These are phyloP conservation scores for Lentinula detonsa DNA, from an alignment of 768 basidiomycete species.

Conservation along the genomic window DNA sequence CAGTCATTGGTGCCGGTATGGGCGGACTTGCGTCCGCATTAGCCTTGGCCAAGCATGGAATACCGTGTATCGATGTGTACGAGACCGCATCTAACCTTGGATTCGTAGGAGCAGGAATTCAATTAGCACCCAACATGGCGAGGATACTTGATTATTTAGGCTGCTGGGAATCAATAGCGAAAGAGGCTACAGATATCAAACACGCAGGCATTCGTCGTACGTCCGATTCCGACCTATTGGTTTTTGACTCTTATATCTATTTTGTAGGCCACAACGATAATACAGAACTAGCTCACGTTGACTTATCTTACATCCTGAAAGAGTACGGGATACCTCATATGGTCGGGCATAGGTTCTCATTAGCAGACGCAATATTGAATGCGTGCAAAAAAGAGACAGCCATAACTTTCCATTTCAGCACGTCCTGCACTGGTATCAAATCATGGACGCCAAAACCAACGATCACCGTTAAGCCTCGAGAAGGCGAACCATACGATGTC, in stretches of 20 bases:
- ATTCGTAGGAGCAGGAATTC: slow-evolving; percentile 31
- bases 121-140: slow-evolving; percentile 28
- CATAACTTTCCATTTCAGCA: slow-evolving; percentile 21
- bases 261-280: slow-evolving; percentile 15
- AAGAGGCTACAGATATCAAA: slow-evolving; percentile 21
- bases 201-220: slow-evolving; percentile 21
- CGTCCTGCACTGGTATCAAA: slow-evolving; percentile 16
- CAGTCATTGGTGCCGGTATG: slow-evolving; percentile 16
- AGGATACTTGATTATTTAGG: slow-evolving; percentile 23
- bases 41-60: slow-evolving; percentile 21
- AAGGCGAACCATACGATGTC: slow-evolving; percentile 16
- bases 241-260: background rate
- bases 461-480: slow-evolving; percentile 8
- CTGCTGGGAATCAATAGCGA: slow-evolving; percentile 18
- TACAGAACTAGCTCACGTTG: slow-evolving; percentile 22
- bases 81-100: slow-evolving; percentile 22
- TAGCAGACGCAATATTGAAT: slow-evolving; percentile 22
- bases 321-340: slow-evolving; percentile 25
- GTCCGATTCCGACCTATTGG: background rate
- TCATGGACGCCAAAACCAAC: slow-evolving; percentile 17
- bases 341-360: slow-evolving; percentile 27
- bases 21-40: slow-evolving; percentile 24
- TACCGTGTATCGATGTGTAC: slow-evolving; percentile 22
- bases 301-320: slow-evolving; percentile 20
- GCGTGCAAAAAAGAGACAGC: slow-evolving; percentile 19